phyloP scores from a whole-genome alignment of 306 rosid species.

The Begonia fuchsioides region DNA sequence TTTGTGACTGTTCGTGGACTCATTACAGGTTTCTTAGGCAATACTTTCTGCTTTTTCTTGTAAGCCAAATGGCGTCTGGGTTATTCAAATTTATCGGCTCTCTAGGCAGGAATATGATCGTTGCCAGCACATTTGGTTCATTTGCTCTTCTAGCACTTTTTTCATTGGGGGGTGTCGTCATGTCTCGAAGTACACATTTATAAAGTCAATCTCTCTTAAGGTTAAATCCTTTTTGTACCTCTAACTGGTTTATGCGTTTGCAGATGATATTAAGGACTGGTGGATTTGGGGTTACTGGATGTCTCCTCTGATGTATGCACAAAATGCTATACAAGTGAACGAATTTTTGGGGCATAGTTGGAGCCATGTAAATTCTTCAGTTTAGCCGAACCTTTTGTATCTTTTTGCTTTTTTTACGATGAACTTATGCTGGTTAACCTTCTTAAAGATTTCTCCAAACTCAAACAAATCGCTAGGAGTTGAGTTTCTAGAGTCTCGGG shows the following conservation, averaged over 20 bases:
- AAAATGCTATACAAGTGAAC: slow-evolving; percentile 47
- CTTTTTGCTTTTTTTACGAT: slow-evolving; percentile 2
- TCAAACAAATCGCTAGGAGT: slow-evolving; percentile 32
- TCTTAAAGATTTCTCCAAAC: slow-evolving; percentile 19
- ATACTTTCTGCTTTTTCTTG: slow-evolving; percentile 26
- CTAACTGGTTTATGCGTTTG: neutral
- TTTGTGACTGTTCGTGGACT: neutral
- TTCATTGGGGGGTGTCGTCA: slow-evolving; percentile 47
- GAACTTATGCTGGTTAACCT: neutral
- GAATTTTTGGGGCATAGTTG: slow-evolving; percentile 59
- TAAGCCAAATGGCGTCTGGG: slow-evolving; percentile 51
- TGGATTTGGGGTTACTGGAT: slow-evolving; percentile 79
- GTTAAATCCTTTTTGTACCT: neutral
- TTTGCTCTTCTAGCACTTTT: slow-evolving; percentile 30
- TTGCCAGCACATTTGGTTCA: slow-evolving; percentile 46
- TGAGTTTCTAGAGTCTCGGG: slow-evolving; percentile 30
- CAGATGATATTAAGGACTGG: slow-evolving; percentile 43
- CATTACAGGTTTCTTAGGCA: slow-evolving; percentile 46
- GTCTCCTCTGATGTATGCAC: slow-evolving; percentile 57
- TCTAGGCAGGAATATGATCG: slow-evolving; percentile 29
- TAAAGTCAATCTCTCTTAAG: neutral
- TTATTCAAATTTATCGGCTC: slow-evolving; percentile 46
- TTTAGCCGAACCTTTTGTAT: neutral
- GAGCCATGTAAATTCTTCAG: slow-evolving; percentile 31
- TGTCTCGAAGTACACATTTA: slow-evolving; percentile 40